Percentiles rank a stretch among this genome's conserved stretches.
Evolutionary conservation across 2,329 filamentous ascomycete species (phyloP).

Genomic region (Botrytis medusae): DNA sequence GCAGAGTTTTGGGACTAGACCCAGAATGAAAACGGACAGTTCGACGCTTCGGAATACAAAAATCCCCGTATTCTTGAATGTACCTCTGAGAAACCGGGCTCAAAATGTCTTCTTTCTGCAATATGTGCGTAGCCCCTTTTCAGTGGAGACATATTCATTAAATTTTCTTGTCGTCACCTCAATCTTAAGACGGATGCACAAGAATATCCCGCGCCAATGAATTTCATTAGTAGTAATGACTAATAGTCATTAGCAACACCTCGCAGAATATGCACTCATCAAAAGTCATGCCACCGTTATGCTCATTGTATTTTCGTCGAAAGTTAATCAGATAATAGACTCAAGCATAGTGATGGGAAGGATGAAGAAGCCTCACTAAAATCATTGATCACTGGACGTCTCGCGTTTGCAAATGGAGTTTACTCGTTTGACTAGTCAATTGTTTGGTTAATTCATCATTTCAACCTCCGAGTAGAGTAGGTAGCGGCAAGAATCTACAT

Average conservation of each 20-base stretch:
- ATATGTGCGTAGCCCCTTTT: not conserved
- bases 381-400: not conserved
- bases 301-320: not conserved
- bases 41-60: not conserved
- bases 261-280: not conserved
- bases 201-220: not conserved
- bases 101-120: not conserved
- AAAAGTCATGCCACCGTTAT: not conserved
- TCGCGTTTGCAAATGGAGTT: not conserved
- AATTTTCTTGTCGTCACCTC: not conserved
- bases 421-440: not conserved
- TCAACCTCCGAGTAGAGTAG: not conserved
- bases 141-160: not conserved
- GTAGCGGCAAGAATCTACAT: not conserved
- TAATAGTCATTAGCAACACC: not conserved
- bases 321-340: not conserved
- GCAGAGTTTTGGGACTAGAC: not conserved
- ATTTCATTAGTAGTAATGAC: not conserved
- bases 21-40: not conserved
- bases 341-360: not conserved
- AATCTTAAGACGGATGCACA: not conserved
- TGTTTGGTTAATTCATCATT: not conserved
- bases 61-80: not conserved
- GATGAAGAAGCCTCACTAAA: not conserved
- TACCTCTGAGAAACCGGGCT: no score